Conservation (phyloP, 495 filamentous ascomycete genomes). For the Xylaria curta region DNA sequence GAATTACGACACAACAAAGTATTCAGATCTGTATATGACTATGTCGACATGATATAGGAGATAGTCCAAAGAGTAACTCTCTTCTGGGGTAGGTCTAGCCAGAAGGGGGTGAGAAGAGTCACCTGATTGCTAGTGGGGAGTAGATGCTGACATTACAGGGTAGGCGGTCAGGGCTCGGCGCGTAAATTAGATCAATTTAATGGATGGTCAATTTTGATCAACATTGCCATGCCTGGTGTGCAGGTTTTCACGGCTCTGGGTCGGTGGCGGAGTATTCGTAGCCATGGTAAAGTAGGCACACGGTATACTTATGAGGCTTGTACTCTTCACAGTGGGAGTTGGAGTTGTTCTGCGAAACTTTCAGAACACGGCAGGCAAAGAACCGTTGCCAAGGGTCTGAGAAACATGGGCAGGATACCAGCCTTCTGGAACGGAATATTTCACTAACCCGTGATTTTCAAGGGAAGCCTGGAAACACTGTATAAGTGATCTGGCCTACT, state of each 20-base stretch:
- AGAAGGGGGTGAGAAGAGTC: not conserved
- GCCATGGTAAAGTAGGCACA: not conserved
- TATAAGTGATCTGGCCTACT: too few relatives aligned
- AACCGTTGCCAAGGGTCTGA: not conserved
- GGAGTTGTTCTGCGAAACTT: not conserved
- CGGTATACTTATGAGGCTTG: conserved; percentile 5
- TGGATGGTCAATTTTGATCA: not conserved
- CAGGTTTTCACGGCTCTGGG: not conserved
- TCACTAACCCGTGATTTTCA: not conserved
- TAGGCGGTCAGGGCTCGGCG: not conserved
- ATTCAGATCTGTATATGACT: not conserved
- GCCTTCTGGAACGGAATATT: not conserved
- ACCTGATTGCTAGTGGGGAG: not conserved
- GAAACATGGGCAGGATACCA: not conserved
- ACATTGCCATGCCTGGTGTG: not conserved
- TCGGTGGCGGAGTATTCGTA: not conserved
- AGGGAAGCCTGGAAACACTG: not conserved
- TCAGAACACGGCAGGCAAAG: not conserved
- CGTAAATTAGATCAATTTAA: not conserved
- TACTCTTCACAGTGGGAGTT: conserved; percentile 1
- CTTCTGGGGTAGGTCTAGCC: conserved; percentile 3
- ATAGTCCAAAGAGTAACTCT: not conserved
- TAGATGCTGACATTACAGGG: not conserved
- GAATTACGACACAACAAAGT: not conserved
- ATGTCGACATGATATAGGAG: not conserved